Evolutionary conservation across 1,284 basidiomycete species (phyloP).

Genomic region (Ceratobasidium sp.): DNA sequence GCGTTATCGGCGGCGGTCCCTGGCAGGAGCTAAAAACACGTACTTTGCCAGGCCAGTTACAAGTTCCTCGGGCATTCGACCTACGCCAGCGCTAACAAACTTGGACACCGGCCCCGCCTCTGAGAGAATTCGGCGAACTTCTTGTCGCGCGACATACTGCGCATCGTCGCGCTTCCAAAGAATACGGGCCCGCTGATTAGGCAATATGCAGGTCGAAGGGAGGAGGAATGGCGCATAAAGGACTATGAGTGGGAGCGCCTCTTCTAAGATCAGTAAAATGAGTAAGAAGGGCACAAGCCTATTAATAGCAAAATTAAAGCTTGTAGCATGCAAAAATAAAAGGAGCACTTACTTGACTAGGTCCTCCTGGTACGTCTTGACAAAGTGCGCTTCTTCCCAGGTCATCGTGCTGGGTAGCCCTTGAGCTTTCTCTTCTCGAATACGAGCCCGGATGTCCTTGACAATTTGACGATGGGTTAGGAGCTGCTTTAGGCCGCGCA

Average conservation of each 20-base stretch:
- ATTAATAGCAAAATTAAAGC: conserved; percentile 35
- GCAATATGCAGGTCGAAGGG: conserved; percentile 89
- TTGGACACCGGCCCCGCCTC: conserved; percentile 52
- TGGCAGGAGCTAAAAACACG: conserved; percentile 1
- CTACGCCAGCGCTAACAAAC: conserved; percentile 44
- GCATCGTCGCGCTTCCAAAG: conserved; percentile 71
- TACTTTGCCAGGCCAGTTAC: conserved; percentile 54
- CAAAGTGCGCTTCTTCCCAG: conserved; percentile 74
- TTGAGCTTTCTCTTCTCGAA: conserved; percentile 59
- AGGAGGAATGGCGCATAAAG: conserved; percentile 88
- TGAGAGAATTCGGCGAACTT: conserved; percentile 31
- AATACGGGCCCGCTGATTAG: conserved; percentile 82
- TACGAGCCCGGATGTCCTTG: conserved; percentile 66
- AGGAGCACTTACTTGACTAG: conserved; percentile 69
- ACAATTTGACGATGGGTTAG: conserved; percentile 70
- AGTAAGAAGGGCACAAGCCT: conserved; percentile 86
- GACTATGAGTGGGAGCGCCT: conserved; percentile 85
- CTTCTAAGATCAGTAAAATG: conserved; percentile 82
- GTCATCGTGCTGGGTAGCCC: conserved; percentile 67
- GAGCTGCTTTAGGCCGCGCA: conserved; percentile 76
- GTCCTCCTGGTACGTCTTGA: conserved; percentile 73
- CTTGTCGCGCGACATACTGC: conserved; percentile 55
- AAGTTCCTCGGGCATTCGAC: conserved; percentile 50
- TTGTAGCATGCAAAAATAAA: neutral
- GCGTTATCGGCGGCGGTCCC: neutral